Percentiles rank a stretch among this genome's conserved stretches.
Conservation (phyloP, 148 eudicot genomes). For the Cornus suecica region DNA sequence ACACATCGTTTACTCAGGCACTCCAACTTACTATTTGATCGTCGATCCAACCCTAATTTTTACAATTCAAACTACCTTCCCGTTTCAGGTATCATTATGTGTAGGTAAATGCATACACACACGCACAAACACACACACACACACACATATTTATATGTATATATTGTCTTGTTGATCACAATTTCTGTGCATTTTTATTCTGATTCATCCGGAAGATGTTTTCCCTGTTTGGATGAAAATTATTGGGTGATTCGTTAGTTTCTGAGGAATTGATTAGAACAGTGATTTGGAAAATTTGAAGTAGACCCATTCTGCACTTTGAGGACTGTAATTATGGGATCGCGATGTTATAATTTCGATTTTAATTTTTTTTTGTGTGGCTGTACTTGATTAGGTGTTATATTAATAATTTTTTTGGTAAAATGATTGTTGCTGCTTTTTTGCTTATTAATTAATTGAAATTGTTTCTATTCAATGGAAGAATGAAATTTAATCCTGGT, state of each 20-base stretch:
- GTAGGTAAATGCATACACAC: not conserved
- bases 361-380: too few relatives aligned
- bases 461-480: too few relatives aligned
- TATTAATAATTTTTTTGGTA: too few relatives aligned
- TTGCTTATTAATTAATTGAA: too few relatives aligned
- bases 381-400: too few relatives aligned
- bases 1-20: conserved; percentile 23
- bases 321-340: too few relatives aligned
- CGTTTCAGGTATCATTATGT: not conserved
- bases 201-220: not conserved
- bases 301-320: not conserved
- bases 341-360: too few relatives aligned
- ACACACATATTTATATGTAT: not conserved
- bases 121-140: not conserved
- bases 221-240: too few relatives aligned
- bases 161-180: not conserved
- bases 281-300: not conserved
- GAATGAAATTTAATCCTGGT: too few relatives aligned
- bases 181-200: not conserved
- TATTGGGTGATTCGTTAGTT: not conserved
- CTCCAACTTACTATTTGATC: conserved; percentile 13
- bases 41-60: conserved; percentile 4
- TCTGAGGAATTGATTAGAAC: not conserved
- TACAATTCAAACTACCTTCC: conserved; percentile 5
- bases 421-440: too few relatives aligned